Base-by-base conservation (phyloP, 768 basidiomycete genomes). In the Zangia roseola region DNA sequence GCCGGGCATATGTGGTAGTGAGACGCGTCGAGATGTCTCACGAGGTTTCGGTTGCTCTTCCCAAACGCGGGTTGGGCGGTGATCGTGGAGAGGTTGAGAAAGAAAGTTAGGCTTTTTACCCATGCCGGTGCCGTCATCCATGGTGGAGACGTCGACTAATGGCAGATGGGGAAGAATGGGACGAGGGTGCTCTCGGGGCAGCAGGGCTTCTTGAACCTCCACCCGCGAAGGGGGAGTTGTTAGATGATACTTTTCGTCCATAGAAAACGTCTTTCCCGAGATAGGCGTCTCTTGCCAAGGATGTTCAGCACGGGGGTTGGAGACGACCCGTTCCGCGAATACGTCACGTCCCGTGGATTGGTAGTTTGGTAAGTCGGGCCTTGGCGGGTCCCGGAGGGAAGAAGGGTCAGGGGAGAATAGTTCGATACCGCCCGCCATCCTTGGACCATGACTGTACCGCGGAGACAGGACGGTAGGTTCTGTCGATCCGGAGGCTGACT, bases 351-450 rank as follows among this genome's bases (percentile, higher is more conserved):
- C 42, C 0, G 50, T 50, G 31, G 40, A 40, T 5, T 54, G 59
- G 40, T 53, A 60, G 25, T 20, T 47, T 28, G 56, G 50, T 26
- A 50, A 40, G 33, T 49, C 51, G 17, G 19, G 53, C 41, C 55
- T 58, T 7, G 48, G 44, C 4, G 38, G 17, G 31, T 59, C 54
- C 36, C 47, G 52, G 17, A 25, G 12, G 26, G 61, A 9, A 33
- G 54, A 13, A 0, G 50, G 17, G 31, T 67, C 57, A 5, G 17
- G 45, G 37, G 59, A 55, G 35, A 62, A 50, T 3, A 65, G 43
- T 24, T 59, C 36, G 31, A 67, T 54, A 17, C 64, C 64, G 2
- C 64, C 64, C 6, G 62, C 62, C 63, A 62, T 65, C 45, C 47
- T 67, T 35, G 62, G 62, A 24, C 57, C 62, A 24, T 52, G 23